Percentiles rank a stretch among this genome's conserved stretches.
phyloP scores from a whole-genome alignment of 805 yeast species.

The Alloascoidea hylecoeti region DNA sequence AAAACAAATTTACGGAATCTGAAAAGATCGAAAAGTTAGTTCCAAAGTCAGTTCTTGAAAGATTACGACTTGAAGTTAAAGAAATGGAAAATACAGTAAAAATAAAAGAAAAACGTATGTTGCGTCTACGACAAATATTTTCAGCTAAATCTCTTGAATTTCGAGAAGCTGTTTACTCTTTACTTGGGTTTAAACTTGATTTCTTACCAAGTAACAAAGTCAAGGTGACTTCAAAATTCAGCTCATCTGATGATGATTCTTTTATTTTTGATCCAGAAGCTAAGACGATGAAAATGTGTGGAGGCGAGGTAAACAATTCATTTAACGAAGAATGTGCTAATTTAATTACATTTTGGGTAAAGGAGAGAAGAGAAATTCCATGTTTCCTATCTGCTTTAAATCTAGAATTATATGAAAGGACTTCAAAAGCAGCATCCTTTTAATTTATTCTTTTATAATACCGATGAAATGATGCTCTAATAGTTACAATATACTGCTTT shows the following conservation, averaged over 20 bases:
- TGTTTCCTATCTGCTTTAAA: constrained; percentile 69
- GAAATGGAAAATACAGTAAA: constrained; percentile 31
- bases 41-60: constrained; percentile 51
- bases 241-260: constrained; percentile 24
- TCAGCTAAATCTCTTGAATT: constrained; percentile 58
- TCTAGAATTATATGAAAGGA: constrained; percentile 43
- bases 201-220: constrained; percentile 43
- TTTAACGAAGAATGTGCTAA: constrained; percentile 26
- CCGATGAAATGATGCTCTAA: neutral
- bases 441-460: constrained; percentile 5
- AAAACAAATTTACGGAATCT: constrained; percentile 7
- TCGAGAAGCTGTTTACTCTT: constrained; percentile 46
- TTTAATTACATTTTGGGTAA: constrained; percentile 52
- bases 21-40: constrained; percentile 22
- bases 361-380: constrained; percentile 55
- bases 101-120: constrained; percentile 34
- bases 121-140: constrained; percentile 31
- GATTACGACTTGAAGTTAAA: constrained; percentile 39
- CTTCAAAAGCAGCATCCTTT: constrained; percentile 3
- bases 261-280: constrained; percentile 42
- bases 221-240: constrained; percentile 35
- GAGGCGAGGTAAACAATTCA: constrained; percentile 15
- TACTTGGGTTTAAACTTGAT: constrained; percentile 64
- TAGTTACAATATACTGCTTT: neutral
- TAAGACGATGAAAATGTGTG: constrained; percentile 36